A percentile compares a stretch with the other conserved stretches of the same genome.
phyloP scores from a whole-genome alignment of 495 filamentous ascomycete genomes.

The Talaromyces nanjingensis region DNA sequence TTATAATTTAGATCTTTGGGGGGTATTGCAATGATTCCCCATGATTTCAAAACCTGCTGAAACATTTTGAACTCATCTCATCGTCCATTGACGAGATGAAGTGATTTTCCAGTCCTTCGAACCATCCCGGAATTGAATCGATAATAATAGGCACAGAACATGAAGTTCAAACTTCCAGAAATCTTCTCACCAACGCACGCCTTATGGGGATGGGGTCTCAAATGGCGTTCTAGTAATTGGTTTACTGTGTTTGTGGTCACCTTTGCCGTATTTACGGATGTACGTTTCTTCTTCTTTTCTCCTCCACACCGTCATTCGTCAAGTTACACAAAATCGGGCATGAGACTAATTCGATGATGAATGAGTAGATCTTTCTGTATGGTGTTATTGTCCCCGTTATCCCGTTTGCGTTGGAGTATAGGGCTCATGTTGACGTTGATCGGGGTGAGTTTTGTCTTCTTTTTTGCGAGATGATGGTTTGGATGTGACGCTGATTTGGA shows the following conservation, averaged over 20 bases:
- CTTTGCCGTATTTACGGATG: constrained; percentile 9
- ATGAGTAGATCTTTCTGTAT: constrained; percentile 19
- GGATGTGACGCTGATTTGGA: neutral
- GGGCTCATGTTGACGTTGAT: constrained; percentile 5
- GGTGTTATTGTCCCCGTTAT: constrained; percentile 26
- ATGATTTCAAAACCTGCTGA: neutral
- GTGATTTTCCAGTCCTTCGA: neutral
- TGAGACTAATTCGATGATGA: neutral
- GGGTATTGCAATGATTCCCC: no score
- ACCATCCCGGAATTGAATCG: neutral
- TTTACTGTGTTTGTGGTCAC: constrained; percentile 7
- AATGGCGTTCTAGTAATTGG: constrained; percentile 8
- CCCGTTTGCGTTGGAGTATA: constrained; percentile 21
- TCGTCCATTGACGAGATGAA: neutral
- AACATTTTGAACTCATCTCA: neutral
- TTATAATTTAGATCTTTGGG: neutral
- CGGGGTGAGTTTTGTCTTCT: neutral
- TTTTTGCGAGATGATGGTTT: neutral
- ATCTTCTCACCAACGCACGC: neutral
- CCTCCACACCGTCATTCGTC: no score
- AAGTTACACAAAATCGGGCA: neutral
- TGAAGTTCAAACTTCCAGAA: neutral
- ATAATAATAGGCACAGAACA: neutral
- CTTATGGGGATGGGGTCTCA: neutral
- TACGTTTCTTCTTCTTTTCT: neutral